Base-by-base conservation (phyloP, 345 rosid species). In the Lepidium aucheri region DNA sequence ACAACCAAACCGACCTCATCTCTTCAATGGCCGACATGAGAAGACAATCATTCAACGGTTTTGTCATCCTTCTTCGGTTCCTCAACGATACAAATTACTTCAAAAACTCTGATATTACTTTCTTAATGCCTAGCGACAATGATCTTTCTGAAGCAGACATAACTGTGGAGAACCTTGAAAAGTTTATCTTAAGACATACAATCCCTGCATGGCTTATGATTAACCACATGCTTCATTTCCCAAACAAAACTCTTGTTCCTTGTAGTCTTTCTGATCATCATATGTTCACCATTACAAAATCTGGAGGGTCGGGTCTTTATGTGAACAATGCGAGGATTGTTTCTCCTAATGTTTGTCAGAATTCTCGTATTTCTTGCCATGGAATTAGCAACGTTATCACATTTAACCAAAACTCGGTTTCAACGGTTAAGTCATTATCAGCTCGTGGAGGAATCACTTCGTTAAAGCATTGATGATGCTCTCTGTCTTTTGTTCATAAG, bases 131-230 rank as follows among this genome's bases (percentile, higher is more conserved):
- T 32, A 62, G 63, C 60, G 73, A 74, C 46, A 20, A 32, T 3
- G 73, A 74, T 46, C 20, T 74, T 2, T 74, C 77, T 30, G 53
- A 53, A 15, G 73, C 73, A 9, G 73, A 74, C 24, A 53, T 74
- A 42, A 51, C 28, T 14, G 40, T 6, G 16, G 69, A 67, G 16
- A 47, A 55, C 54, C 69, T 74, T 30, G 46, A 74, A 18, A 45
- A 64, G n/a, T 74, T 67, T 54, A 54, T 74, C 45, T 2, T 74
- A 47, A 61, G 69, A 22, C 73, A 74, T 14, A 61, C 73, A 10
- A 74, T 74, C 42, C 73, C 73, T 8, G 77, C 77, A 0, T 74
- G 77, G 77, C 77, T 74, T 18, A 67, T 74, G 77, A 74, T 74
- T 45, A 67, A 74, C 53, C 77, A 74, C 68, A 74, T 74, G 73